Percentiles rank a stretch among this genome's conserved stretches.
Evolutionary conservation across 805 yeast genomes (phyloP).

Genomic region (Saccharomycopsis oosterbeekiorum): DNA sequence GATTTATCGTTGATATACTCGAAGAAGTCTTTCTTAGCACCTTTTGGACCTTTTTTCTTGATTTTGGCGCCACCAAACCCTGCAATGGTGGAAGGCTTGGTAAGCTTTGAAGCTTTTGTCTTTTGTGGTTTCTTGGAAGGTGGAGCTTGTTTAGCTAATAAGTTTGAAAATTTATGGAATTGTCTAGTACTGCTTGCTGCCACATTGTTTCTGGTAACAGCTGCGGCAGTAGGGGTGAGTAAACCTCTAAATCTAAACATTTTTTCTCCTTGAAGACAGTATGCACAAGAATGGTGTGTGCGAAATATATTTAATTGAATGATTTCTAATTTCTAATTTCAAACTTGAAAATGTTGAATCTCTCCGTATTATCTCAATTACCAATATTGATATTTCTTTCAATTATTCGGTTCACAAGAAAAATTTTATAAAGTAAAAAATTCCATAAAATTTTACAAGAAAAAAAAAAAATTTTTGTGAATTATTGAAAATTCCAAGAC

Average conservation of each 20-base stretch:
- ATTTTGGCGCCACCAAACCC: background rate
- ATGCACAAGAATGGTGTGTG: too few species aligned
- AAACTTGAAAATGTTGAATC: too few species aligned
- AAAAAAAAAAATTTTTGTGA: background rate
- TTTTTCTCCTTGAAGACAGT: background rate
- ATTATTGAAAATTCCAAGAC: background rate
- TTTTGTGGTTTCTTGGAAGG: background rate
- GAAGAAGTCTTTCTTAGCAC: conserved; percentile 9
- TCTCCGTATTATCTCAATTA: too few species aligned
- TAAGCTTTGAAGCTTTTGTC: background rate
- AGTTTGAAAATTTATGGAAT: background rate
- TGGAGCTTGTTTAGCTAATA: background rate
- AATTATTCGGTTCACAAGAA: background rate
- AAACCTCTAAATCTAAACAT: background rate
- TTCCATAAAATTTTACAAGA: background rate
- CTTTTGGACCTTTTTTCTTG: conserved; percentile 10
- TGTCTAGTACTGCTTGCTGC: background rate
- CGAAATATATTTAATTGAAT: too few species aligned
- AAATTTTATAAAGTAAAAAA: background rate
- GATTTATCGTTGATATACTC: conserved; percentile 13
- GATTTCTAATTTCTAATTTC: too few species aligned
- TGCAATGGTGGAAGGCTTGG: background rate
- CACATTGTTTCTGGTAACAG: background rate
- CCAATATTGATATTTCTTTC: too few species aligned
- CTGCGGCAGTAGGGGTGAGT: background rate